A percentile compares a stretch with the other conserved stretches of the same genome.
Evolutionary conservation across 1,284 basidiomycete genomes (phyloP).

Genomic region (Sporisorium sorghi): DNA sequence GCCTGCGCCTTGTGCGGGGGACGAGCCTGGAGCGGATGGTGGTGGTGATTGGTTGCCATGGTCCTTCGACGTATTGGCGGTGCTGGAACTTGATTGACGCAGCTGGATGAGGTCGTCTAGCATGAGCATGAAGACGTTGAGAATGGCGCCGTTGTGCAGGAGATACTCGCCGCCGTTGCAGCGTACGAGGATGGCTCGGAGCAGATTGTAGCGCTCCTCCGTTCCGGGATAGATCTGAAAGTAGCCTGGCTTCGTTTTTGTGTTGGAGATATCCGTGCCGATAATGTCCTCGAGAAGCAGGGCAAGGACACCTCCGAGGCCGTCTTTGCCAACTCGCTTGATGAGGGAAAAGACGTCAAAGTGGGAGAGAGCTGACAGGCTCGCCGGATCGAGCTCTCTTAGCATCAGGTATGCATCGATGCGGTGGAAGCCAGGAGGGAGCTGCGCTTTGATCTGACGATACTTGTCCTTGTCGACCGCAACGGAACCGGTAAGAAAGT

Average conservation of each 20-base stretch:
- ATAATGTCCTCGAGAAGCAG: conserved; percentile 40
- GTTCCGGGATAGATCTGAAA: conserved; percentile 41
- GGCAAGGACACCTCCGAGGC: conserved; percentile 28
- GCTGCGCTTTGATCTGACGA: conserved; percentile 12
- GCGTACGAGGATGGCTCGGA: conserved; percentile 26
- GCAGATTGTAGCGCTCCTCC: conserved; percentile 34
- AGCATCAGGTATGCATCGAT: conserved; percentile 43
- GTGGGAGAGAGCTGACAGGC: conserved; percentile 24
- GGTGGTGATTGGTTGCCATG: background rate
- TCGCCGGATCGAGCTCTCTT: conserved; percentile 26
- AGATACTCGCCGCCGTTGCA: conserved; percentile 25
- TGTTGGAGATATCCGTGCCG: conserved; percentile 16
- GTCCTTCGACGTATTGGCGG: background rate
- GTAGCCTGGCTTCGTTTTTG: conserved; percentile 22
- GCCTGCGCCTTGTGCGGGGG: background rate
- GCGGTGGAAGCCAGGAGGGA: conserved; percentile 17
- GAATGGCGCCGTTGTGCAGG: conserved; percentile 24
- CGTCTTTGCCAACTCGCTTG: conserved; percentile 10
- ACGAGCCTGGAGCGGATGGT: background rate
- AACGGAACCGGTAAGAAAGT: conserved; percentile 27
- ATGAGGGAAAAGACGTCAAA: conserved; percentile 30
- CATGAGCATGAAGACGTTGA: conserved; percentile 41
- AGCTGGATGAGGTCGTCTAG: conserved; percentile 32
- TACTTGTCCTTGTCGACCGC: background rate
- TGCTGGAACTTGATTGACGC: conserved; percentile 5